Evolutionary conservation across 495 filamentous ascomycete species (phyloP), one percentile per base, ranked within the genome.

Genomic region (Aspergillus sclerotioniger): DNA sequence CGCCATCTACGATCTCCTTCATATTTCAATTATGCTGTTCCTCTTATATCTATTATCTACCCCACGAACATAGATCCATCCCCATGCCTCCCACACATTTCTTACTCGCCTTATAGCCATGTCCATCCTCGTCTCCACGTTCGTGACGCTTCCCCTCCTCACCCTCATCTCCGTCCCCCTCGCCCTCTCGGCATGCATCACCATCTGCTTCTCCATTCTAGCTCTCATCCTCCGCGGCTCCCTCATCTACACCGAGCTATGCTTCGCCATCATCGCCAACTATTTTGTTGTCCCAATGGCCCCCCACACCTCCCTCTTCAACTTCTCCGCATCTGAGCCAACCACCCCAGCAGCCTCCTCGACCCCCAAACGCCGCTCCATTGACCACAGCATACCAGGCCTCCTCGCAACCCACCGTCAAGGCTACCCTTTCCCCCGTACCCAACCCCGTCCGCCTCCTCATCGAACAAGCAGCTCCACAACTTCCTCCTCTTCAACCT

Each of bases 161-260:
- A 72, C 84, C 62, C 51, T 89, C 56, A 71, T 89, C 63, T 86
- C 87, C 12, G 71, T 91, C 19, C 89, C 90, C 1, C 78, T 93
- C 54, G 75, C 84, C 54, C 63, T 89, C 51, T 84, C 89, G 51
- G 90, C 90, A 51, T 80, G 78, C 58, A 63, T 91, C 55, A 93
- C 90, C 33, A 84, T 87, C 35, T 76, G 77, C 16, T 57, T 91
- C 45, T 87, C 90, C 35, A 77, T 89, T 51, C 72, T 81, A 9
- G 76, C 87, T 6, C 79, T 95, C 17, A 76, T 84, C 59, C 60
- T 90, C 53, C 83, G 88, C 25, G 80, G 87, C 7, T 74, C 80
- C 35, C 63, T 91, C 46, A 80, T 91, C 51, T 92, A 90, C 65
- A 65, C 88, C 58, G 88, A 91, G 62, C 76, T 92, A 31, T 82